Conservation (phyloP, 306 rosid species). For the Corylus heterophylla region DNA sequence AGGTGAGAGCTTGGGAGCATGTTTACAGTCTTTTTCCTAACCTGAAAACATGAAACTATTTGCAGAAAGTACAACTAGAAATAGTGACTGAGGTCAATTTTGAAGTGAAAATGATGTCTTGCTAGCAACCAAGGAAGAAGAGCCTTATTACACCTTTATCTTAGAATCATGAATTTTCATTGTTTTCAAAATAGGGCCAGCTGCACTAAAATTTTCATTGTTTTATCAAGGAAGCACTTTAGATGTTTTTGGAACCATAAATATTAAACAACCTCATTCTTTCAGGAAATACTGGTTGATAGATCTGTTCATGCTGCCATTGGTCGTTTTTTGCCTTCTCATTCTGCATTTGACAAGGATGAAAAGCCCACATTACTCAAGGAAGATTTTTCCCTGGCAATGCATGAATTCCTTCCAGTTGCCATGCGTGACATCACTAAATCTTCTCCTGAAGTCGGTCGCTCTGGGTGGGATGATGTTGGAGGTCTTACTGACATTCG, state of each 20-base stretch:
- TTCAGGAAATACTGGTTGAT: conserved; percentile 91
- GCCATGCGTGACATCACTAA: conserved; percentile 93
- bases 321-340: conserved; percentile 63
- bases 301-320: conserved; percentile 91
- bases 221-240: conserved; percentile 2
- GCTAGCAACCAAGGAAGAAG: not conserved
- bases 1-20: not conserved
- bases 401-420: conserved; percentile 90
- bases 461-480: conserved; percentile 94
- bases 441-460: conserved; percentile 72
- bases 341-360: conserved; percentile 37
- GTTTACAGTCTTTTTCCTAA: not conserved
- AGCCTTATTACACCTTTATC: not conserved
- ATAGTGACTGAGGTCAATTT: not conserved
- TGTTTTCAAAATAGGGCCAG: not conserved
- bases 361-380: conserved; percentile 58
- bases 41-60: not conserved
- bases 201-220: too few relatives aligned
- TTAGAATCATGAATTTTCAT: not conserved
- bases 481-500: conserved; percentile 89
- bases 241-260: conserved; percentile 18
- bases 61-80: not conserved
- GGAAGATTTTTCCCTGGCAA: conserved; percentile 86
- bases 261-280: conserved; percentile 16
- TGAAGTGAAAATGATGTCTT: not conserved